Percentiles rank a stretch among this genome's conserved stretches.
These are phyloP conservation scores for Sergeia podlipaevii DNA, from an alignment of 208 protist genomes.

Conservation along the genomic window DNA sequence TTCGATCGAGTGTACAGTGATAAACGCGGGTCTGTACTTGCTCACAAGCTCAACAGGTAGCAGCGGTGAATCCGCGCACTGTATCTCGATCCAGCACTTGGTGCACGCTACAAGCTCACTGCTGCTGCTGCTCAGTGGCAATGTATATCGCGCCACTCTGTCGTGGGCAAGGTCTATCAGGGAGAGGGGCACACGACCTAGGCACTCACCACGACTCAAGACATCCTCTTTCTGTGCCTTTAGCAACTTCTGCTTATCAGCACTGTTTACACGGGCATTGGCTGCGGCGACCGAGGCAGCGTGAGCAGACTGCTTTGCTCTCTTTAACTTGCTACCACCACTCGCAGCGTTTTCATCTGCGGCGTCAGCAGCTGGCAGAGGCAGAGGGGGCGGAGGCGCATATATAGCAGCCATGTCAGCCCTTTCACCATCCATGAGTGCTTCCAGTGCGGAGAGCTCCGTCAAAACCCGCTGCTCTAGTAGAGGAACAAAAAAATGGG, in stretches of 20 bases:
- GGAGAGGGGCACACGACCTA: background rate
- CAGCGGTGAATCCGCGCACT: background rate
- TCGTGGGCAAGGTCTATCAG: background rate
- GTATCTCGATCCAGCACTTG: conserved; percentile 8
- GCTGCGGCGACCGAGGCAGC: background rate
- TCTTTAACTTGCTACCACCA: conserved; percentile 1
- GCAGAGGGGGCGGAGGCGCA: background rate
- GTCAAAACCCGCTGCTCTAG: background rate
- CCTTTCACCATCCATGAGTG: background rate
- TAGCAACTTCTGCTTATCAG: too few species aligned
- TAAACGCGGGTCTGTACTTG: conserved; percentile 2
- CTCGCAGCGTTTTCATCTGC: background rate
- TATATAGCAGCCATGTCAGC: background rate
- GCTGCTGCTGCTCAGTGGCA: too few species aligned
- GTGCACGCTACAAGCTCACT: background rate
- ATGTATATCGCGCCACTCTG: too few species aligned
- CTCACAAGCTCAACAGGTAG: background rate
- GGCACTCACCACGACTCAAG: background rate
- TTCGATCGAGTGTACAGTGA: conserved; percentile 11
- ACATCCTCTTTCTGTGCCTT: too few species aligned
- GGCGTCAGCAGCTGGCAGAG: background rate
- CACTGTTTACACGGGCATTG: background rate
- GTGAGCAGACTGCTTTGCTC: background rate
- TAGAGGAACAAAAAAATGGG: too few species aligned
- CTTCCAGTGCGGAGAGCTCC: background rate